A percentile compares a stretch with the other conserved stretches of the same genome.
Conservation (phyloP, 306 rosid species). For the Castanopsis chinensis region DNA sequence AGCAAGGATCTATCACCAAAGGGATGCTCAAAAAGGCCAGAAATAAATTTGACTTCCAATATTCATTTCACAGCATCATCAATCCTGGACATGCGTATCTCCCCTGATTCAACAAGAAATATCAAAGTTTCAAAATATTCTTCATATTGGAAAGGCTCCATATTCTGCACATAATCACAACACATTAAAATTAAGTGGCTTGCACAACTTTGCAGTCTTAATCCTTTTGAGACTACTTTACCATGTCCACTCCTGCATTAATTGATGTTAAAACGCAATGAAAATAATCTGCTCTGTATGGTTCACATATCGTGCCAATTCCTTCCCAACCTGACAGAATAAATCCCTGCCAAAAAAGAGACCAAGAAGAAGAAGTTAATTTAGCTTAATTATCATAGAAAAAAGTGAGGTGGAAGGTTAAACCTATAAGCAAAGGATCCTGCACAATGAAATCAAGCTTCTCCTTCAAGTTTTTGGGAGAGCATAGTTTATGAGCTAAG, state of each 20-base stretch:
- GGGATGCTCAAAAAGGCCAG: slow-evolving; percentile 79
- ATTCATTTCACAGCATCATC: slow-evolving; percentile 81
- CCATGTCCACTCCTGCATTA: slow-evolving; percentile 93
- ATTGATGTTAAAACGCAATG: slow-evolving; percentile 55
- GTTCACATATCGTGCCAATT: slow-evolving; percentile 54
- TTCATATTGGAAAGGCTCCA: slow-evolving; percentile 57
- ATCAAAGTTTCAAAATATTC: slow-evolving; percentile 47
- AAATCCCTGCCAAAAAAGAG: slow-evolving; percentile 57
- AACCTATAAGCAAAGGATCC: no score
- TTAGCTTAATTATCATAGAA: no score
- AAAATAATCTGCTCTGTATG: slow-evolving; percentile 58
- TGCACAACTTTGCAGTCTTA: no score
- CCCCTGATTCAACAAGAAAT: slow-evolving; percentile 62
- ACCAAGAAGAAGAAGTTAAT: no score
- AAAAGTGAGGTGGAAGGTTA: no score
- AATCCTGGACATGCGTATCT: slow-evolving; percentile 62
- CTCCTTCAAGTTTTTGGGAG: no score
- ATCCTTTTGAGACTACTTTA: slow-evolving; percentile 9
- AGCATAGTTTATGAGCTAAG: no score
- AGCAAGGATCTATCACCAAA: slow-evolving; percentile 65
- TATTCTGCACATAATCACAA: slow-evolving; percentile 50
- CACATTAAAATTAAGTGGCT: background rate
- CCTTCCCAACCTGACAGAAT: slow-evolving; percentile 83
- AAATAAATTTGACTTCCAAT: slow-evolving; percentile 74
- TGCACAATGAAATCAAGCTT: no score